A percentile compares a stretch with the other conserved stretches of the same genome.
Evolutionary conservation across 345 rosid species (phyloP).

Genomic region (Salix dunnii): DNA sequence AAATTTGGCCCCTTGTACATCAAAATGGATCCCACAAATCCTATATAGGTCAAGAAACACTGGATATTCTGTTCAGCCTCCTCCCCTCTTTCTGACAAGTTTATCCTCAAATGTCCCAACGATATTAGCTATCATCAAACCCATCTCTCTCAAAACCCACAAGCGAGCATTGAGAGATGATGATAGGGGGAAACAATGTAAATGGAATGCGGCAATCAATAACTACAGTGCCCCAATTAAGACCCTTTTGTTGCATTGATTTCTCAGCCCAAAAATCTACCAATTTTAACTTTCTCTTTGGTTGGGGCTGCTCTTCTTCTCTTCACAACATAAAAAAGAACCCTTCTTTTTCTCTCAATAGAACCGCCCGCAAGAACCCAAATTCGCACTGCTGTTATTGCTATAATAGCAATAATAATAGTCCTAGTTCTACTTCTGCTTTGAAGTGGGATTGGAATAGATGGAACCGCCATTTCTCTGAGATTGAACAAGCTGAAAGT

Average conservation of each 20-base stretch:
- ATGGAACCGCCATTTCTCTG: constrained; percentile 84
- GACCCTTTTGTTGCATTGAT: constrained; percentile 28
- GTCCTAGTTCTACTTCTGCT: constrained; percentile 26
- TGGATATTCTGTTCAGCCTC: background rate
- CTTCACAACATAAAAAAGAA: background rate
- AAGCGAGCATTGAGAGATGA: constrained; percentile 19
- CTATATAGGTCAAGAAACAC: background rate
- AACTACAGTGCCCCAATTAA: constrained; percentile 33
- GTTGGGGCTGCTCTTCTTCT: constrained; percentile 15
- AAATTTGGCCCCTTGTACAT: no score
- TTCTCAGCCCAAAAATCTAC: constrained; percentile 33
- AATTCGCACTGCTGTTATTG: constrained; percentile 36
- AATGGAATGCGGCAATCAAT: constrained; percentile 41
- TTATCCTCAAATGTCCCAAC: background rate
- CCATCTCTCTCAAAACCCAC: background rate
- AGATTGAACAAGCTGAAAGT: constrained; percentile 72
- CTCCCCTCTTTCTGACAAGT: background rate
- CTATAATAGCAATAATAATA: constrained; percentile 23
- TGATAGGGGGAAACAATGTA: constrained; percentile 38
- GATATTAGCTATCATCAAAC: background rate
- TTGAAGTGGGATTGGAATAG: constrained; percentile 86
- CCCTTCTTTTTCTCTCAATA: constrained; percentile 16
- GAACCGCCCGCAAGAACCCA: constrained; percentile 29
- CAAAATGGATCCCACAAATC: background rate
- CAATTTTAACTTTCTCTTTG: constrained; percentile 33